Conservation (phyloP, 345 rosid genomes). For the Pugionium cornutum region DNA sequence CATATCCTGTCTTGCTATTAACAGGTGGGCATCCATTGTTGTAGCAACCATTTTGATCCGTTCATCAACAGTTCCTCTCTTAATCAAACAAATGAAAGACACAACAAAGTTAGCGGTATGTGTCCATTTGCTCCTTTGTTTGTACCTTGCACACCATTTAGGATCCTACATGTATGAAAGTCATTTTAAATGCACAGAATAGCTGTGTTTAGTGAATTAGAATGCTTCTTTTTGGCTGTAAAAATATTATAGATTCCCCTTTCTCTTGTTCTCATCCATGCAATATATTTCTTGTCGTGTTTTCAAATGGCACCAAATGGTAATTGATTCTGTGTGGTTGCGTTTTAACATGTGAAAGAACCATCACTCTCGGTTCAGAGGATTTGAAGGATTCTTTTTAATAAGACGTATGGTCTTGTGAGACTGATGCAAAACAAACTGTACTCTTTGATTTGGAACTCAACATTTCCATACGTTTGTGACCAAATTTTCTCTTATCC, state of each 20-base stretch:
- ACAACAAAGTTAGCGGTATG: conserved; percentile 70
- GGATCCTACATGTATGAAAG: conserved; percentile 8
- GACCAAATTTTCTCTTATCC: not conserved
- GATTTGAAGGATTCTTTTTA: not conserved
- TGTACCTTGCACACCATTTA: conserved; percentile 5
- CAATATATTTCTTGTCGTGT: not conserved
- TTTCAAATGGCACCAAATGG: not conserved
- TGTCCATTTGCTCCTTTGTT: conserved; percentile 2
- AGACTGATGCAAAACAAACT: not conserved
- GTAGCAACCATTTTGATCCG: conserved; percentile 72
- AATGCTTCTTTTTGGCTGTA: too few species aligned
- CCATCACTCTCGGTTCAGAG: not conserved
- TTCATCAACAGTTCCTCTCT: conserved; percentile 62
- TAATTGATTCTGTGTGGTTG: not conserved
- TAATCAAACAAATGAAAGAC: conserved; percentile 76
- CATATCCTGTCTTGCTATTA: conserved; percentile 1
- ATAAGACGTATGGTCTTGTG: not conserved
- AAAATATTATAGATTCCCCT: not conserved
- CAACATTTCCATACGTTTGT: not conserved
- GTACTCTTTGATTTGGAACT: not conserved
- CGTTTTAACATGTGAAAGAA: not conserved
- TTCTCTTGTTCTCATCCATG: not conserved
- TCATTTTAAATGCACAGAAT: not conserved
- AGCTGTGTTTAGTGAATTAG: too few species aligned
- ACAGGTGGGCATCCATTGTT: conserved; percentile 87